These are phyloP conservation scores for Cryptosporidium ubiquitum DNA, from an alignment of 169 alveolate genomes.

Conservation along the genomic window DNA sequence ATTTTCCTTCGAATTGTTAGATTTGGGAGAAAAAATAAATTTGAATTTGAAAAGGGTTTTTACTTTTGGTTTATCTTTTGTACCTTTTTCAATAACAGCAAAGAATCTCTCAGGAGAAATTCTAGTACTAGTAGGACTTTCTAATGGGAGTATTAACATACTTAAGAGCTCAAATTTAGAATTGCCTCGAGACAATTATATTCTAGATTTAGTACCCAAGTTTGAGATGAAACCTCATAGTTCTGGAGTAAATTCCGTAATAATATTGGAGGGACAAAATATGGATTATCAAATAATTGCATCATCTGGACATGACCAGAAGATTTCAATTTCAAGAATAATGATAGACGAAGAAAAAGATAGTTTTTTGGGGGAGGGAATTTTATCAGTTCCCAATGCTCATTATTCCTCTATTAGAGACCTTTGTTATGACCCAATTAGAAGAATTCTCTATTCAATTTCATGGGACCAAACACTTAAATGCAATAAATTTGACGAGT, in stretches of 20 bases:
- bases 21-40: background rate
- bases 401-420: slow-evolving; percentile 64
- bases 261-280: background rate
- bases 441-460: slow-evolving; percentile 9
- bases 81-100: slow-evolving; percentile 30
- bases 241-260: slow-evolving; percentile 61
- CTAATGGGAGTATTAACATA: slow-evolving; percentile 27
- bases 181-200: background rate
- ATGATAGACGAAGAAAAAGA: background rate
- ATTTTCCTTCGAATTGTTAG: slow-evolving; percentile 5
- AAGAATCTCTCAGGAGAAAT: background rate
- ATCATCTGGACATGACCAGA: slow-evolving; percentile 67
- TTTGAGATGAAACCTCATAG: slow-evolving; percentile 16
- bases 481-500: background rate
- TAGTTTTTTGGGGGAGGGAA: background rate
- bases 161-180: background rate
- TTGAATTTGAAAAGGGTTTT: background rate
- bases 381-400: slow-evolving; percentile 14
- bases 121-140: slow-evolving; percentile 19
- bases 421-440: slow-evolving; percentile 13
- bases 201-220: background rate
- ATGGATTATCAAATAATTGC: background rate
- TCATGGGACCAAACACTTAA: slow-evolving; percentile 59
- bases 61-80: background rate
- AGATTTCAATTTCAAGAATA: slow-evolving; percentile 11